These are phyloP conservation scores for Hyaloscypha variabilis DNA, from an alignment of 495 filamentous ascomycete species.

Conservation along the genomic window DNA sequence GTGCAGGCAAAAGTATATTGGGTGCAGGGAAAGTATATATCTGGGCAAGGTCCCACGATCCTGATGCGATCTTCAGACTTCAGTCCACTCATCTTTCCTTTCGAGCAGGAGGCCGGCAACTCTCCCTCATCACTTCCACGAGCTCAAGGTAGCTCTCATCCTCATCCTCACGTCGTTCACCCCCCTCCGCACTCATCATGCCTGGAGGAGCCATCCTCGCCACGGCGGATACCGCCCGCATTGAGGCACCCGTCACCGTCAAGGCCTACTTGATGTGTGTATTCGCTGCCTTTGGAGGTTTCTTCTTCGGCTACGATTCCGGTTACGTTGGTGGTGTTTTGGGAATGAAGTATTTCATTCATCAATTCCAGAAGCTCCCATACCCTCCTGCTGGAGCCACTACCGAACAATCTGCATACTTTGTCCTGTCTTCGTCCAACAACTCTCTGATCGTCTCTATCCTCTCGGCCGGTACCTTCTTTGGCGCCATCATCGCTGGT, in stretches of 20 bases:
- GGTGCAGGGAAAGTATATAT: neutral
- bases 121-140: neutral
- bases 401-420: conserved; percentile 47
- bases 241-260: conserved; percentile 63
- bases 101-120: neutral
- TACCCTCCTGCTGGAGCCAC: conserved; percentile 59
- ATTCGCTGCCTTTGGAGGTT: conserved; percentile 85
- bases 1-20: too few relatives aligned
- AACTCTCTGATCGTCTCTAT: conserved; percentile 77
- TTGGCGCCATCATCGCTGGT: conserved; percentile 72
- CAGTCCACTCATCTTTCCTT: neutral
- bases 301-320: conserved; percentile 73
- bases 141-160: neutral
- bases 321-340: conserved; percentile 20
- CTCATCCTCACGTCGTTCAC: neutral
- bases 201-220: conserved; percentile 1
- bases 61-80: neutral
- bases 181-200: neutral
- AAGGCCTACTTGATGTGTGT: conserved; percentile 59
- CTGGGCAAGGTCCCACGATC: neutral
- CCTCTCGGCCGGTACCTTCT: conserved; percentile 87
- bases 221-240: conserved; percentile 45
- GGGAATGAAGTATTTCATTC: conserved; percentile 58
- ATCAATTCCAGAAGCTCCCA: conserved; percentile 34
- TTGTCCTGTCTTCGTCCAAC: conserved; percentile 21